Base-by-base conservation (phyloP, 202 grass and related monocot species). In the Setaria italica region DNA sequence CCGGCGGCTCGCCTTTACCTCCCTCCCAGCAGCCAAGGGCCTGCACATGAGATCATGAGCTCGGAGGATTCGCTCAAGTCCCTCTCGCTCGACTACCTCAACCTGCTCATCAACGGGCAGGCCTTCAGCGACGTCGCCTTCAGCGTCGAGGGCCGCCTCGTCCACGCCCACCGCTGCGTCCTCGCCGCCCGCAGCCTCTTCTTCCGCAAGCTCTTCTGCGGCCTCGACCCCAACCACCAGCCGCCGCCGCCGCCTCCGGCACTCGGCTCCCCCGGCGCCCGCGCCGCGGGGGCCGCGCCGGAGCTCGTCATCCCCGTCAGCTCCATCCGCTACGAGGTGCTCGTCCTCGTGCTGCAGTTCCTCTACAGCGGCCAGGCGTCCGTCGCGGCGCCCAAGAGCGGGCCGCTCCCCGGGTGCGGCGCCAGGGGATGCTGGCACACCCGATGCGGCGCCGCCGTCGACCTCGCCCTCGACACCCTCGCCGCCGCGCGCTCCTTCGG, bases 41-140 rank as follows among this genome's bases (percentile, higher is more conserved):
- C 2, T 2, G 46, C 10, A 85, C 80, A 89, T 90, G 88, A 91
- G 91, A 88, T 86, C 90, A 89, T 90, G 84, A 81, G 87, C 72
- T 85, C 92, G 11, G 97, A 99, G 83, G 97, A 99, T 49, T 91
- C 90, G n/a, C 86, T 94, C 71, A 99, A 97, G 84, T 97, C 94
- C 34, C 87, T 99, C 60, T 99, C 97, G 11, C 82, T 91, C 3
- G 97, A 99, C 85, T 99, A 99, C 90, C 94, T 99, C 41, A 97
- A 97, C 88, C 89, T 99, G 39, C 94, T 99, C 67, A 99, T 99
- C 90, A 99, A 99, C 49, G 97, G 97, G 10, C 97, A 99, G 83
- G 97, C 97, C 2, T 99, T 99, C 87, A 99, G 97, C 83, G 97
- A 99, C 78, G 97, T 99, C 41, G 91, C 94, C 30, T 99, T 99